Conservation (phyloP, 1,284 basidiomycete species). For the Cryptococcus depauperatus region DNA sequence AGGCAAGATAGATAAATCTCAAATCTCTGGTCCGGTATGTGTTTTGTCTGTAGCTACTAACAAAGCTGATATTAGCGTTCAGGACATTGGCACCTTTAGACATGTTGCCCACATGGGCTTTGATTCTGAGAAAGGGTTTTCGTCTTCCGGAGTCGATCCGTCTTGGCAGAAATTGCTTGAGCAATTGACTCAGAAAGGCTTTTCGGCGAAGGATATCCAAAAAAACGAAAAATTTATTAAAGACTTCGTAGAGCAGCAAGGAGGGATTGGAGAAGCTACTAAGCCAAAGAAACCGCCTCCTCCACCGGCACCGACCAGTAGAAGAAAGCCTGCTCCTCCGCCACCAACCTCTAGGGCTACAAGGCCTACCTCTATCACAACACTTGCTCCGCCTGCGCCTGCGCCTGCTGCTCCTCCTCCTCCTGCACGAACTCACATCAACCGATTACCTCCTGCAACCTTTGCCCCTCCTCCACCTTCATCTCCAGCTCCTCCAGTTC, state of each 20-base stretch:
- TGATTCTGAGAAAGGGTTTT: constrained; percentile 76
- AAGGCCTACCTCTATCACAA: constrained; percentile 31
- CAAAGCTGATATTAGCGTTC: background rate
- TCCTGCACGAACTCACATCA: constrained; percentile 29
- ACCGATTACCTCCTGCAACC: constrained; percentile 17
- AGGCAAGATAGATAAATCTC: constrained; percentile 69
- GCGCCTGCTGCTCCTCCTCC: constrained; percentile 37
- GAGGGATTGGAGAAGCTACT: constrained; percentile 43
- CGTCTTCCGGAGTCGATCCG: constrained; percentile 79
- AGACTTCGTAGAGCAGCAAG: constrained; percentile 61
- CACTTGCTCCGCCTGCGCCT: constrained; percentile 38
- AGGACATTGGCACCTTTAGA: constrained; percentile 63
- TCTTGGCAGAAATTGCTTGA: constrained; percentile 77
- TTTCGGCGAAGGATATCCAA: constrained; percentile 57
- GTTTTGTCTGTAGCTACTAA: background rate
- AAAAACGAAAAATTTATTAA: constrained; percentile 86
- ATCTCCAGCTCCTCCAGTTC: constrained; percentile 23
- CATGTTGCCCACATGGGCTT: constrained; percentile 96
- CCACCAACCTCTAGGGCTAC: constrained; percentile 45
- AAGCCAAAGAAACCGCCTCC: constrained; percentile 31
- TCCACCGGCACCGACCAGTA: constrained; percentile 41
- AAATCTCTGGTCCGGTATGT: constrained; percentile 71
- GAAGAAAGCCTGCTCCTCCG: constrained; percentile 44
- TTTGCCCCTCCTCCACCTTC: constrained; percentile 7
- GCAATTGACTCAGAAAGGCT: constrained; percentile 62